Base-by-base conservation (phyloP, 1,139 yeast genomes). In the Taphrina pruni region DNA sequence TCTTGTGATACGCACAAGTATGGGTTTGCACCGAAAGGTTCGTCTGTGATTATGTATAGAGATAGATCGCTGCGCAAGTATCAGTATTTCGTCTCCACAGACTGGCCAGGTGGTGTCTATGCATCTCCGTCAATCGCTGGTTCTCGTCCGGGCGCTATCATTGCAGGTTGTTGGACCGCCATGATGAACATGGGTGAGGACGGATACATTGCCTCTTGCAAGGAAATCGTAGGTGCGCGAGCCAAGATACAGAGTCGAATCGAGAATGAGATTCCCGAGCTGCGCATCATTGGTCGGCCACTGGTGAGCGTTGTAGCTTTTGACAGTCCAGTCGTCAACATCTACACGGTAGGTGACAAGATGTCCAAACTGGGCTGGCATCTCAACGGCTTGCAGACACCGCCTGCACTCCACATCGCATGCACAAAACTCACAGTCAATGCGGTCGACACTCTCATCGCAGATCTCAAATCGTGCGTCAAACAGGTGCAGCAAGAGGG, bases 81-180 rank as follows among this genome's bases (percentile, higher is more conserved):
- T 75, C 99, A 94, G 79, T 94, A 94, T 78, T 94, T 88, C 77
- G 84, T 93, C 45, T 84, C 87, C 70, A 82, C 92, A 1, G 90
- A 88, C 71, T 94, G 99, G 99, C 83, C 88, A 8, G 99, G 99
- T 58, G 99, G 99, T 0, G 82, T 94, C 76, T 94, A 94, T 76
- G 99, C 97, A 0, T 91, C 97, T 0, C 97, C 98, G 1, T 94
- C 98, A 0, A 81, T 94, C 66, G 98, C 98, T 0, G 99, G 99
- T 0, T 90, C 97, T 9, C 86, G 98, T 73, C 98, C 98, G 0
- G 99, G 99, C 67, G 98, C 98, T 0, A 81, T 94, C 65, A 90
- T 92, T 84, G 98, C 89, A 17, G 98, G 97, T 0, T 93, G 98
- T 77, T 94, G 98, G 98, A 96, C 97, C 0, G 92, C 97, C 0